Evolutionary conservation across 768 basidiomycete species (phyloP), one percentile per base, ranked within the genome.

Genomic region (Trametes cingulata): DNA sequence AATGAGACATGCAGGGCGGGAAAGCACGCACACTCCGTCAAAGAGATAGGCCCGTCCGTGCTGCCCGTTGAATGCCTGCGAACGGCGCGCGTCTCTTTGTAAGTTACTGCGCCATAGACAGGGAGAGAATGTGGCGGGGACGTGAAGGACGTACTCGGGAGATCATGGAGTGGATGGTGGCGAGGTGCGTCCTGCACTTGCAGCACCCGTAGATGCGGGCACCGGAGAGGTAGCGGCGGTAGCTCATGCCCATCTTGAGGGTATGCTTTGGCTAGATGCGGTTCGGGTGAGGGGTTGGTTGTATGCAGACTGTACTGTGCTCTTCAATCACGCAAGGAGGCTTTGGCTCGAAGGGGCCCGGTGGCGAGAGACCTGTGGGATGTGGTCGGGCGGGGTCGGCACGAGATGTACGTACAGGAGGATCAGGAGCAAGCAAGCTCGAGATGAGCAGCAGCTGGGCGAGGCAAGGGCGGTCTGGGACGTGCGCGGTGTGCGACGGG

Each of bases 1-100:
- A 10, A 43, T 25, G 15, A 41, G 56, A 49, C 49, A 57, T 22
- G 25, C 29, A 33, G 29, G 10, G 37, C 2, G 45, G 43, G 13
- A 7, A 33, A 4, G 6, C n/a, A 76, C 94, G 81, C 74, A 96
- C 95, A 97, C 95, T 65, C 82, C 85, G 52, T 95, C 92, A 69
- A 98, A 95, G 63, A 98, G 85, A 73, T 95, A 95, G 17, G 96
- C 96, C 58, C 92, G 82, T 17, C 96, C 96, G 74, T 97, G 94
- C 75, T 97, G 94, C 25, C 96, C 96, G 64, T 93, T 95, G 81
- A 98, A 98, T 43, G 92, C 91, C 96, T 98, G 73, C 42, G 54
- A 61, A 49, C 49, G 53, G 27, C 17, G 33, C 36, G 33, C 36
- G 40, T 22, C 52, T 10, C 20, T n/a, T n/a, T 10, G 33, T 65